phyloP scores from a whole-genome alignment of 345 rosid genomes.

The Clausena lansium region DNA sequence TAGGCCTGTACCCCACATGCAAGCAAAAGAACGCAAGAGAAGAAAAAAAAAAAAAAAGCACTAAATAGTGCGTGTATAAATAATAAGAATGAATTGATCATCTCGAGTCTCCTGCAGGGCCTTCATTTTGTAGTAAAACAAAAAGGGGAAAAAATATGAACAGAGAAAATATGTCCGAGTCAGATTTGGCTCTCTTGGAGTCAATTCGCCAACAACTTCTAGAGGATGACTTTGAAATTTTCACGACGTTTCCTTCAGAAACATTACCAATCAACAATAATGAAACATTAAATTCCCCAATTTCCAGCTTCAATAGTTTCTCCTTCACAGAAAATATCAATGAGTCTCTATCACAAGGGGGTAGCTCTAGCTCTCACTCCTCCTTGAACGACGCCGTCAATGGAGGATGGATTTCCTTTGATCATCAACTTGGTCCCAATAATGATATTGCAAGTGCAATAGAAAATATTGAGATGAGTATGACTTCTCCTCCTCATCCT shows the following conservation, averaged over 20 bases:
- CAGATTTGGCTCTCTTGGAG: constrained; percentile 22
- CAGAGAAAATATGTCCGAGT: background rate
- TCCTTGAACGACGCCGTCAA: background rate
- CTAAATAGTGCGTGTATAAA: background rate
- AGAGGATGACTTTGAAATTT: constrained; percentile 8
- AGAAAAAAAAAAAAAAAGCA: no score
- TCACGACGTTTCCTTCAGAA: background rate
- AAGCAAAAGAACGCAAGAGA: background rate
- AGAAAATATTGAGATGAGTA: no score
- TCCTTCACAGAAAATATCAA: background rate
- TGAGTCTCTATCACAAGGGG: background rate
- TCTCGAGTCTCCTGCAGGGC: no score
- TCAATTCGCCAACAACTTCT: constrained; percentile 27
- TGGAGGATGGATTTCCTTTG: background rate
- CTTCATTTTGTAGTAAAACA: no score
- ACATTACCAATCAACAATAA: background rate
- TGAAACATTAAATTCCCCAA: background rate
- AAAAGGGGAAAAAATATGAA: background rate
- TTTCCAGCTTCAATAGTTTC: background rate
- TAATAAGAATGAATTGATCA: no score
- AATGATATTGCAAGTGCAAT: background rate
- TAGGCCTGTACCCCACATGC: background rate
- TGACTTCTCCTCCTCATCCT: no score
- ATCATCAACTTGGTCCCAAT: background rate
- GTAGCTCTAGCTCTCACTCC: background rate